Evolutionary conservation across 805 yeast species (phyloP), one percentile per base, ranked within the genome.

Genomic region (Metschnikowia orientalis): DNA sequence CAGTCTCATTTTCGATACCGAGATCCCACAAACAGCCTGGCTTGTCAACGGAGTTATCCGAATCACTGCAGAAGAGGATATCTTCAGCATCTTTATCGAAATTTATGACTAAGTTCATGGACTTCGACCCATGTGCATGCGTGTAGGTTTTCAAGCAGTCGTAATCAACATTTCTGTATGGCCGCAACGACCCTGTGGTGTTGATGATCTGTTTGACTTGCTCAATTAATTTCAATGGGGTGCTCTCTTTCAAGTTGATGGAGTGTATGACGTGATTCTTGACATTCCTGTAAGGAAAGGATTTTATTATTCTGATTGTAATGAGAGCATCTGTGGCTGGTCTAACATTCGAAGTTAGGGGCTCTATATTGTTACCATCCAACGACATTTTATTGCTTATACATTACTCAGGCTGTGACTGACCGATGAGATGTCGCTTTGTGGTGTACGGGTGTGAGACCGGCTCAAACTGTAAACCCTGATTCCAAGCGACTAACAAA

Each of bases 91-190:
- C 71, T 50, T 89, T 79, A 17, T 86, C 95, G 55, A 92, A 73
- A 55, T 92, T 92, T 42, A 92, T 83, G 28, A 88, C 92, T 45
- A 92, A 68, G 53, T 92, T 88, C 77, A 88, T 82, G 2, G 96
- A 85, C 61, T 92, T 92, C 18, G 95, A 75, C 8, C 94, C 92
- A 57, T 90, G 97, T 0, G 98, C 97, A 53, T 87, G 88, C 18
- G 95, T 83, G 61, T 92, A 92, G 5, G 92, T 71, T 57, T 92
- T 92, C 36, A 90, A 56, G 0, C 89, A 68, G 52, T 90, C 84
- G 42, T 77, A 83, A 0, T 60, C 66, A 7, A 85, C 84, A 40
- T 71, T 83, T 51, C 97, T 71, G 57, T 78, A 89, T 2, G 97
- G 95, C 50, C 96, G 71, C 38, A 79, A 74, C 0, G 75, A 77